A percentile compares a stretch with the other conserved stretches of the same genome.
Evolutionary conservation across 2,329 filamentous ascomycete genomes (phyloP).

Genomic region (Colletotrichum kahawae): DNA sequence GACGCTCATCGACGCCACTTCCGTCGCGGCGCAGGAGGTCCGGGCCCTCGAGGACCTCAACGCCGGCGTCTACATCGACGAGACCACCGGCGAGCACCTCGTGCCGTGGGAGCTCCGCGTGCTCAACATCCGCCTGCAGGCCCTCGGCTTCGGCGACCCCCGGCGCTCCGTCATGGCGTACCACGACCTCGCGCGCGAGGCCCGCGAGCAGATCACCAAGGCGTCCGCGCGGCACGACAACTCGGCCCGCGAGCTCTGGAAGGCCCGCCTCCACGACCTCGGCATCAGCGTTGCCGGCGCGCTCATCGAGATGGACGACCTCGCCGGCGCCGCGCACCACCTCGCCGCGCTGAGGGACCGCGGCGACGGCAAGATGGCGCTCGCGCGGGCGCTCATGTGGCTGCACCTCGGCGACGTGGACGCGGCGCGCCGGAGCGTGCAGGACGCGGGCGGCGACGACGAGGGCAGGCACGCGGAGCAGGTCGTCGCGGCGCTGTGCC

Average conservation of each 20-base stretch:
- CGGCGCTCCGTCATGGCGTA: conserved; percentile 87
- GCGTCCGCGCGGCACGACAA: conserved; percentile 51
- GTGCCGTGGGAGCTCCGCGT: conserved; percentile 89
- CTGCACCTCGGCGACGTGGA: conserved; percentile 79
- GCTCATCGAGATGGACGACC: conserved; percentile 85
- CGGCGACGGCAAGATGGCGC: conserved; percentile 44
- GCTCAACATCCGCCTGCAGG: conserved; percentile 82
- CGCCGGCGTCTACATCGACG: conserved; percentile 59
- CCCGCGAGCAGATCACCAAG: conserved; percentile 63
- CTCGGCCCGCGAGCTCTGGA: conserved; percentile 71
- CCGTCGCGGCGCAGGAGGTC: conserved; percentile 72
- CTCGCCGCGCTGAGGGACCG: conserved; percentile 61
- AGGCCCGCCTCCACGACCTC: conserved; percentile 72
- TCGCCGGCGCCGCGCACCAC: conserved; percentile 79
- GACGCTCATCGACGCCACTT: conserved; percentile 75
- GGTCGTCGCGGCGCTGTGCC: conserved; percentile 70
- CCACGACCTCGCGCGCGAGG: conserved; percentile 85
- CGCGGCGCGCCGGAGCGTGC: conserved; percentile 64
- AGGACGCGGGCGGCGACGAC: conserved; percentile 18
- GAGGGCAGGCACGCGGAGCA: conserved; percentile 43
- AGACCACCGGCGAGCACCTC: conserved; percentile 63
- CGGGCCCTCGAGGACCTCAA: conserved; percentile 69
- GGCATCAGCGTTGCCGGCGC: conserved; percentile 71
- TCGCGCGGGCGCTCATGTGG: conserved; percentile 70
- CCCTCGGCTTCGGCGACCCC: conserved; percentile 83